phyloP scores from a whole-genome alignment of 140 eudicot genomes.

The Cichorium intybus region DNA sequence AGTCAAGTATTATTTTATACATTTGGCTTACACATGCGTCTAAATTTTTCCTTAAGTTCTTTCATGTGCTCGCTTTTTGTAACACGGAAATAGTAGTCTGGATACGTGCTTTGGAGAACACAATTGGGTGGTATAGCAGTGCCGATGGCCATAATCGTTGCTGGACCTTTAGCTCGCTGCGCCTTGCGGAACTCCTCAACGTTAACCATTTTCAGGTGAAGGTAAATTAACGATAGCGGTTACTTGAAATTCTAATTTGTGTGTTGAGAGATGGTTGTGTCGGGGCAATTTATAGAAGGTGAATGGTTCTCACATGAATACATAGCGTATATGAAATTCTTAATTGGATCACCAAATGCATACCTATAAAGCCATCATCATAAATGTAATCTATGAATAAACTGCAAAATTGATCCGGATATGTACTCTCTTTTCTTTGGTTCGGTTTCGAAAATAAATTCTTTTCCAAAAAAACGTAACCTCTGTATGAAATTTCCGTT shows the following conservation, averaged over 20 bases:
- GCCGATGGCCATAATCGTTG: conserved; percentile 55
- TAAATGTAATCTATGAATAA: too few relatives aligned
- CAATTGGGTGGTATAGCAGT: conserved; percentile 47
- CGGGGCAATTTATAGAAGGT: background rate
- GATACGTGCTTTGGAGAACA: conserved; percentile 46
- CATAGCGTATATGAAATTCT: too few relatives aligned
- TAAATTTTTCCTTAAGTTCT: conserved; percentile 47
- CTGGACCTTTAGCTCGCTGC: conserved; percentile 55
- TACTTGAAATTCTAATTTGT: background rate
- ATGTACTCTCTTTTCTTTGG: too few relatives aligned
- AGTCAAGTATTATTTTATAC: background rate
- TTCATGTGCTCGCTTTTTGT: conserved; percentile 52
- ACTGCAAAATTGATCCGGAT: too few relatives aligned
- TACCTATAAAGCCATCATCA: too few relatives aligned
- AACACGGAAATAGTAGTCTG: conserved; percentile 53
- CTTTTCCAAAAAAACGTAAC: too few relatives aligned
- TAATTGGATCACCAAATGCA: too few relatives aligned
- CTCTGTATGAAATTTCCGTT: too few relatives aligned
- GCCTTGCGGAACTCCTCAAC: conserved; percentile 41
- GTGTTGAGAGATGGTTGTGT: background rate
- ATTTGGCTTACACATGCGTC: conserved; percentile 54
- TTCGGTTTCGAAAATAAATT: too few relatives aligned
- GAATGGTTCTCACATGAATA: too few relatives aligned
- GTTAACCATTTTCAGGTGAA: conserved; percentile 29
- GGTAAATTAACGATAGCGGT: background rate